These are phyloP conservation scores for Rosa multiflora DNA, from an alignment of 306 rosid species.

Conservation along the genomic window DNA sequence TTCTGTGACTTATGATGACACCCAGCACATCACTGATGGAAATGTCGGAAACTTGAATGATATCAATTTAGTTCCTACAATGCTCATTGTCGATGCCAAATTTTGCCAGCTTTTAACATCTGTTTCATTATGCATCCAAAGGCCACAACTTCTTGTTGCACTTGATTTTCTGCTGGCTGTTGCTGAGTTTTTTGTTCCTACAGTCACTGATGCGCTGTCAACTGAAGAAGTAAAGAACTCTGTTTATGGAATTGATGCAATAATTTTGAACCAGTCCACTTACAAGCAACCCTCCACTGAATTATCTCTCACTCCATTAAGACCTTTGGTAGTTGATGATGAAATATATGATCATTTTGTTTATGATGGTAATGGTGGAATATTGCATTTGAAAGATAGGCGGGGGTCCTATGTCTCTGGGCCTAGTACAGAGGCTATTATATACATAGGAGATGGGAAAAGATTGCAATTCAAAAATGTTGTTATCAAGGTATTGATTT, in stretches of 20 bases:
- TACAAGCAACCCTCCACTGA: constrained; percentile 71
- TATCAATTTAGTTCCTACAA: constrained; percentile 60
- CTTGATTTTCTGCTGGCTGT: constrained; percentile 95
- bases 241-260: constrained; percentile 53
- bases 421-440: constrained; percentile 67
- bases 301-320: constrained; percentile 68
- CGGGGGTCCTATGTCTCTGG: constrained; percentile 53
- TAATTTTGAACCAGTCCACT: constrained; percentile 54
- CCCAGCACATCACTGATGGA: constrained; percentile 36
- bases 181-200: constrained; percentile 88
- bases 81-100: constrained; percentile 88
- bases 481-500: constrained; percentile 61
- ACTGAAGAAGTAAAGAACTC: constrained; percentile 49
- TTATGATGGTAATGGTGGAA: constrained; percentile 92
- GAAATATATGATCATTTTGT: constrained; percentile 69
- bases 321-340: constrained; percentile 78
- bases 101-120: constrained; percentile 53
- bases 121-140: constrained; percentile 73
- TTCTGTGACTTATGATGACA: constrained; percentile 35
- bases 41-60: constrained; percentile 31
- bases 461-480: constrained; percentile 86
- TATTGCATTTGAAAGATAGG: constrained; percentile 57
- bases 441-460: constrained; percentile 86
- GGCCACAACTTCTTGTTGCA: constrained; percentile 92
- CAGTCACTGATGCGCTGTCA: constrained; percentile 61